Percentiles rank a stretch among this genome's conserved stretches.
These are phyloP conservation scores for Backusella macrospora DNA, from an alignment of 192 early-diverging fungal genomes.

Conservation along the genomic window DNA sequence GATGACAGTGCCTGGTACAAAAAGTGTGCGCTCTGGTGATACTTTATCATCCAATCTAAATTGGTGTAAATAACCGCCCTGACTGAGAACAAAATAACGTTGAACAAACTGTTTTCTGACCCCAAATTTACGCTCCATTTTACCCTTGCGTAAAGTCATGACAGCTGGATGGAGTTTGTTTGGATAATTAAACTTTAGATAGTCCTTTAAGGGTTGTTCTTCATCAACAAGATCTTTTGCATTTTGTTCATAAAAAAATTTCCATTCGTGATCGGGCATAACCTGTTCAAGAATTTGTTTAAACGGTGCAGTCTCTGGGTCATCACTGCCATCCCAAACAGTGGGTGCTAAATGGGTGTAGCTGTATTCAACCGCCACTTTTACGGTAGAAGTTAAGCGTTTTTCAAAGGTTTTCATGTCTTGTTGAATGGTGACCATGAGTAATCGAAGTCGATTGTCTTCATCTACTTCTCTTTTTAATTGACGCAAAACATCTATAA, in stretches of 20 bases:
- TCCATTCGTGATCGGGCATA: slow-evolving; percentile 46
- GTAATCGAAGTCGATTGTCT: slow-evolving; percentile 39
- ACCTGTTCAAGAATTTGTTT: not conserved
- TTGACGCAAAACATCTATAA: slow-evolving; percentile 38
- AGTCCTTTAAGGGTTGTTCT: slow-evolving; percentile 32
- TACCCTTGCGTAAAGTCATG: slow-evolving; percentile 41
- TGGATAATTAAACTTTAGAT: slow-evolving; percentile 44
- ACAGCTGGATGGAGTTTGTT: slow-evolving; percentile 44
- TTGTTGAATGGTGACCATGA: slow-evolving; percentile 35
- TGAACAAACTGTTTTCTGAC: slow-evolving; percentile 49
- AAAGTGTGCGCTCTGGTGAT: slow-evolving; percentile 45
- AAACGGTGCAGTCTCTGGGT: slow-evolving; percentile 28
- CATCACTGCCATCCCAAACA: slow-evolving; percentile 22
- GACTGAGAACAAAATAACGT: slow-evolving; percentile 48
- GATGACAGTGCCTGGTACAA: slow-evolving; percentile 41
- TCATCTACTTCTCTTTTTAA: slow-evolving; percentile 41
- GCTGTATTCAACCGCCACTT: slow-evolving; percentile 26
- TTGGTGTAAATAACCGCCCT: slow-evolving; percentile 48
- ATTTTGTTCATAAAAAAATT: slow-evolving; percentile 36
- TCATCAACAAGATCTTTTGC: slow-evolving; percentile 45
- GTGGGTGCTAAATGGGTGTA: slow-evolving; percentile 17
- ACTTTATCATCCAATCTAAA: slow-evolving; percentile 35
- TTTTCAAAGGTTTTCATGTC: slow-evolving; percentile 35
- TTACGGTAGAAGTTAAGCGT: slow-evolving; percentile 19
- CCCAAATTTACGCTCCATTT: slow-evolving; percentile 38